phyloP scores from a whole-genome alignment of 495 filamentous ascomycete species.

The Neurospora sp. region DNA sequence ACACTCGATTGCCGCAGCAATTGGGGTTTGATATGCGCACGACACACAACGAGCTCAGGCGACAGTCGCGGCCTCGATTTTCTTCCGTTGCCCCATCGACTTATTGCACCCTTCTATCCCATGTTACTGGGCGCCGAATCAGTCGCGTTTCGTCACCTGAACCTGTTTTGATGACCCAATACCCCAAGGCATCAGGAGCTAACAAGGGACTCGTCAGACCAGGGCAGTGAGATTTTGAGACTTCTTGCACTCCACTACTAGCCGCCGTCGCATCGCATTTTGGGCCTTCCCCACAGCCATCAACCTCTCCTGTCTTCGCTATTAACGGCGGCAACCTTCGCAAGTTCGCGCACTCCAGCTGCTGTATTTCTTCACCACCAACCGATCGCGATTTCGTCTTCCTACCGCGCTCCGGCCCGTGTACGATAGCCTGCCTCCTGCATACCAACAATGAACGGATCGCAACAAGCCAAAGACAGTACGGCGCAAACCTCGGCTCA shows the following conservation, averaged over 20 bases:
- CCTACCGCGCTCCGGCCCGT: neutral
- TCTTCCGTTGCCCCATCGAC: neutral
- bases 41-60: neutral
- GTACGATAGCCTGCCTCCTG: neutral
- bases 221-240: neutral
- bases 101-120: neutral
- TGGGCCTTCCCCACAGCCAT: neutral
- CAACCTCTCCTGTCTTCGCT: neutral
- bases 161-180: neutral
- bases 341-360: neutral
- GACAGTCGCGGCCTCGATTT: neutral
- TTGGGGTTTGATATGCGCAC: neutral
- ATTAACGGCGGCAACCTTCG: neutral
- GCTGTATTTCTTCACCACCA: neutral
- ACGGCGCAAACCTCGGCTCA: slow-evolving; percentile 17
- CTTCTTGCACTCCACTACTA: neutral
- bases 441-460: slow-evolving; percentile 24
- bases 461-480: slow-evolving; percentile 17
- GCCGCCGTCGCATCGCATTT: neutral
- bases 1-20: neutral
- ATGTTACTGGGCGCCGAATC: neutral
- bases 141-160: neutral
- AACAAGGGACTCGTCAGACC: neutral
- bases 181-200: neutral
- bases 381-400: neutral